These are phyloP conservation scores for Calonectria pseudoturangicola DNA, from an alignment of 2,329 filamentous ascomycete genomes.

Conservation along the genomic window DNA sequence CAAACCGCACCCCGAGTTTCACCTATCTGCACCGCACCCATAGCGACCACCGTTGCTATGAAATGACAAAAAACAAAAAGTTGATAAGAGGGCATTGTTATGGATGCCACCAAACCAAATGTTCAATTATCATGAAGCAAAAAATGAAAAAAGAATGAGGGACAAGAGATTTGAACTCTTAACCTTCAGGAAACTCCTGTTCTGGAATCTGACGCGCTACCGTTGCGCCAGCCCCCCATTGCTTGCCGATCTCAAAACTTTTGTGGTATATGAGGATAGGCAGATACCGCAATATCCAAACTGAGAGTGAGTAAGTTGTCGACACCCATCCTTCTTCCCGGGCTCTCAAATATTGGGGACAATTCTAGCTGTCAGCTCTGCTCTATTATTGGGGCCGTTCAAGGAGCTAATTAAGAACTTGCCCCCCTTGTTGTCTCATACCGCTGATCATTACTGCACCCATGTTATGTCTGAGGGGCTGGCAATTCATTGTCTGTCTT, in stretches of 20 bases:
- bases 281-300: not conserved
- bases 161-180: constrained; percentile 32
- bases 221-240: constrained; percentile 31
- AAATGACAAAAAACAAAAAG: not conserved
- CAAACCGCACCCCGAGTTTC: constrained; percentile 11
- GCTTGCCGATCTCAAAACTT: not conserved
- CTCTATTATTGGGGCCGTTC: not conserved
- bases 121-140: not conserved
- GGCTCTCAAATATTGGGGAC: not conserved
- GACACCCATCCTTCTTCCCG: too few relatives aligned
- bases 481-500: not conserved
- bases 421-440: not conserved
- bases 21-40: not conserved
- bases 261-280: not conserved
- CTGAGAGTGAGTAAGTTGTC: too few relatives aligned
- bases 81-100: not conserved
- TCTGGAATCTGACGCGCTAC: constrained; percentile 32
- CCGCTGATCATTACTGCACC: not conserved
- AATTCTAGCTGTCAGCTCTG: too few relatives aligned
- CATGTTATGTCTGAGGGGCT: not conserved
- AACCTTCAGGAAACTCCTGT: constrained; percentile 30
- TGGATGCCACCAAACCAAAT: not conserved
- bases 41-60: not conserved
- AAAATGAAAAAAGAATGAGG: constrained; percentile 16
- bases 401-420: not conserved